Evolutionary conservation across 441 rosid species (phyloP).

Genomic region (Gossypium trilobum): DNA sequence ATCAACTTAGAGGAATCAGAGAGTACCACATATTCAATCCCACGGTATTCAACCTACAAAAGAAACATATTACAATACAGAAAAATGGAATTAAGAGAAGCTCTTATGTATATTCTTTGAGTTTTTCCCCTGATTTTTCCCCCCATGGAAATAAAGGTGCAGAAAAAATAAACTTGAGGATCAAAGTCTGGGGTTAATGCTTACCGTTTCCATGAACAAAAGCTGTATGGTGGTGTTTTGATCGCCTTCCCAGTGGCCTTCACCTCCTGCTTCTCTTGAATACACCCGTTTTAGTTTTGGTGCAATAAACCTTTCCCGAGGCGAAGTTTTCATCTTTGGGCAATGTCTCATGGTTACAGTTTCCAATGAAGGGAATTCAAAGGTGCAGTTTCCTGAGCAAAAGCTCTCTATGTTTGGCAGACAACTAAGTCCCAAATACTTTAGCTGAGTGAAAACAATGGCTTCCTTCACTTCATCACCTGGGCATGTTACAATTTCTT

Average conservation of each 20-base stretch:
- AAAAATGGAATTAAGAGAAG: background rate
- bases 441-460: background rate
- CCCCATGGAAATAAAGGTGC: background rate
- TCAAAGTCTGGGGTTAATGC: background rate
- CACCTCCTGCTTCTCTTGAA: background rate
- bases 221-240: background rate
- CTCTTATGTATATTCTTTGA: background rate
- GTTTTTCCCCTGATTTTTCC: background rate
- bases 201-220: conserved; percentile 7
- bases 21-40: background rate
- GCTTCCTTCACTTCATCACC: background rate
- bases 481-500: conserved; percentile 12
- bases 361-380: conserved; percentile 23
- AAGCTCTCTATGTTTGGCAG: conserved; percentile 24
- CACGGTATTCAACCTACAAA: conserved; percentile 7
- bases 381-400: conserved; percentile 6
- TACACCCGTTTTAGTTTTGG: background rate
- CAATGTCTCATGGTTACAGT: conserved; percentile 10
- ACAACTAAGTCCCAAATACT: conserved; percentile 13
- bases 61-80: background rate
- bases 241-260: conserved; percentile 6
- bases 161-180: background rate
- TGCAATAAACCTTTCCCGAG: background rate
- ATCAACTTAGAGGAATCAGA: conserved; percentile 3
- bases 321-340: conserved; percentile 19